Percentiles rank a stretch among this genome's conserved stretches.
phyloP scores from a whole-genome alignment of 768 basidiomycete genomes.

The Basidioascus undulatus region DNA sequence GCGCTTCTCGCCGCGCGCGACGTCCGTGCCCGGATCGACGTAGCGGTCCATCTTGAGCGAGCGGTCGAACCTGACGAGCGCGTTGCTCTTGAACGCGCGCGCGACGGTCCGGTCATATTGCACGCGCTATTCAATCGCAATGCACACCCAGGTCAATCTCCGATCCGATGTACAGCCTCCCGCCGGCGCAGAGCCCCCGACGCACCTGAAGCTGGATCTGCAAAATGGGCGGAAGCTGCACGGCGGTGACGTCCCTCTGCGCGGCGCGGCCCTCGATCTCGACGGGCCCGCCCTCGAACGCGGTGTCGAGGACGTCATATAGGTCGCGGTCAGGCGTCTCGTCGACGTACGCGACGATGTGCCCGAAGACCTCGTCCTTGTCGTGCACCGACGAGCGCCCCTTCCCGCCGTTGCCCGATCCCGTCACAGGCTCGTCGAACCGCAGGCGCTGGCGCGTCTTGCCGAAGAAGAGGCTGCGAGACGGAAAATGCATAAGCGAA shows the following conservation, averaged over 20 bases:
- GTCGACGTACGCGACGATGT: constrained; percentile 70
- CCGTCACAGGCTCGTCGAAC: constrained; percentile 18
- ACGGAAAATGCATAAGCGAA: not conserved
- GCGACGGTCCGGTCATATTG: constrained; percentile 83
- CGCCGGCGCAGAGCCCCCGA: not conserved
- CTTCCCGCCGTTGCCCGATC: constrained; percentile 17
- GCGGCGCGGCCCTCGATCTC: constrained; percentile 65
- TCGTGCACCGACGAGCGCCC: constrained; percentile 41
- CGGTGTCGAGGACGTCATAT: constrained; percentile 75
- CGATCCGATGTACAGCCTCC: no score
- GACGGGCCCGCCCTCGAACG: constrained; percentile 58
- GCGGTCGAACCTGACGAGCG: constrained; percentile 74
- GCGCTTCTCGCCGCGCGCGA: constrained; percentile 44
- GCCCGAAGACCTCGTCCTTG: constrained; percentile 79
- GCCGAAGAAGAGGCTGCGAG: constrained; percentile 56
- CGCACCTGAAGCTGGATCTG: constrained; percentile 87
- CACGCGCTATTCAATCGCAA: constrained; percentile 37
- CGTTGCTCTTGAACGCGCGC: constrained; percentile 86
- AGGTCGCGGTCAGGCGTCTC: constrained; percentile 69
- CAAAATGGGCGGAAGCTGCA: constrained; percentile 66
- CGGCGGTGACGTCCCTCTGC: constrained; percentile 60
- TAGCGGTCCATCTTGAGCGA: constrained; percentile 80
- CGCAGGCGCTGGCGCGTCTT: constrained; percentile 39
- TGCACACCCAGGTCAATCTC: no score
- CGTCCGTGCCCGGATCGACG: constrained; percentile 27